Base-by-base conservation (phyloP, 441 rosid genomes). In the Croton setiger region DNA sequence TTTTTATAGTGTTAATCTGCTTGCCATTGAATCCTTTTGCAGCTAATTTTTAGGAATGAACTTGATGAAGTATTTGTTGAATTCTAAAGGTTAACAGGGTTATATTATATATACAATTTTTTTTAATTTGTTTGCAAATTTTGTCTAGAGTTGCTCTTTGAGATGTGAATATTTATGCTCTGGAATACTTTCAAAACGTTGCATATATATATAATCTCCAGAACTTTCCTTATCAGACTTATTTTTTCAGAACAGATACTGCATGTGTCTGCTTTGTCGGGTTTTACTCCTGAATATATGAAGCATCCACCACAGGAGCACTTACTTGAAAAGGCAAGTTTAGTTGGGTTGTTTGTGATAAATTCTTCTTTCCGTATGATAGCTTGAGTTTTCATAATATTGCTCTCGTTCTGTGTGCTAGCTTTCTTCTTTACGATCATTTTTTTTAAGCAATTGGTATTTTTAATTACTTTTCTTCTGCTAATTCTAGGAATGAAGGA, bases 281-380 rank as follows among this genome's bases (percentile, higher is more conserved):
- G 60, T 53, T 39, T 63, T 65, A 79, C 83, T 0, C 89, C 83
- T 41, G 70, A 77, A 13, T 84, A 49, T 75, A 80, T 71, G 91
- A 37, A 14, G 76, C 60, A 53, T 49, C 90, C 90, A 75, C 96
- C 98, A 3, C 81, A 91, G 81, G 89, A 87, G 53, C 82, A 78
- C 59, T 81, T 93, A 63, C 79, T 91, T 72, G 93, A 88, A 52
- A 85, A 84, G 88, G 97, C 73, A 83, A 84, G 92, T 67, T 18
- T 45, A 7, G 39, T 56, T 66, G 31, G 31, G 31, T 27, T 27
- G 31, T 27, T 27, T 23, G 54, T 18, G 20, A 51, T 53, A 21
- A 56, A 10, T 15, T 23, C 72, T 56, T 36, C 21, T 63, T 56
- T 63, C 51, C 56, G 53, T 71, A 41, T 59, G 41, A 56, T 17